phyloP scores from a whole-genome alignment of 2,329 filamentous ascomycete genomes.

The Cercospora zeina region DNA sequence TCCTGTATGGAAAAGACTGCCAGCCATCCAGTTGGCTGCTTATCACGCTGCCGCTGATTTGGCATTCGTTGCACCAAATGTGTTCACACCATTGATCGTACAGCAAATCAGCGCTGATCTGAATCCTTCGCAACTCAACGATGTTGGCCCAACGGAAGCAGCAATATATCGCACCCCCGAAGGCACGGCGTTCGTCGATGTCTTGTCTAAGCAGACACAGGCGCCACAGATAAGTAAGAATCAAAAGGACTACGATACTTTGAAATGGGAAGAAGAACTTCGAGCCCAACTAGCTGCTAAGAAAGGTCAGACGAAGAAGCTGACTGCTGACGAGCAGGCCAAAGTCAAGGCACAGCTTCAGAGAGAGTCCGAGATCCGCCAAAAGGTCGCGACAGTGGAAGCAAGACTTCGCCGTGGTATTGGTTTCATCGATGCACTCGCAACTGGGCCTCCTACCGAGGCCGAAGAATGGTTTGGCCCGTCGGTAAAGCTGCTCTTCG shows the following conservation, averaged over 20 bases:
- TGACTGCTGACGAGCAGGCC: conserved; percentile 81
- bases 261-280: conserved; percentile 97
- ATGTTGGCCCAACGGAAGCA: conserved; percentile 81
- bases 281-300: conserved; percentile 85
- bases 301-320: conserved; percentile 86
- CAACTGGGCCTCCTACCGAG: conserved; percentile 84
- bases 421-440: conserved; percentile 79
- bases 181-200: conserved; percentile 84
- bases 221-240: conserved; percentile 77
- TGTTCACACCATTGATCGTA: conserved; percentile 74
- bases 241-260: conserved; percentile 88
- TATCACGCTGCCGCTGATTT: conserved; percentile 85
- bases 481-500: conserved; percentile 71
- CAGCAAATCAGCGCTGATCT: conserved; percentile 73
- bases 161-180: conserved; percentile 91
- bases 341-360: conserved; percentile 89
- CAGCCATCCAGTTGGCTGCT: conserved; percentile 62
- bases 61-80: conserved; percentile 86
- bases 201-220: conserved; percentile 78
- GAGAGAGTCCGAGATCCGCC: conserved; percentile 79
- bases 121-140: conserved; percentile 65
- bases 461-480: conserved; percentile 84
- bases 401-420: conserved; percentile 76
- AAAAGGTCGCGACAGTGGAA: conserved; percentile 68
- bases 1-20: conserved; percentile 47